Conservation (phyloP, 345 rosid species). For the Moringa oleifera region DNA sequence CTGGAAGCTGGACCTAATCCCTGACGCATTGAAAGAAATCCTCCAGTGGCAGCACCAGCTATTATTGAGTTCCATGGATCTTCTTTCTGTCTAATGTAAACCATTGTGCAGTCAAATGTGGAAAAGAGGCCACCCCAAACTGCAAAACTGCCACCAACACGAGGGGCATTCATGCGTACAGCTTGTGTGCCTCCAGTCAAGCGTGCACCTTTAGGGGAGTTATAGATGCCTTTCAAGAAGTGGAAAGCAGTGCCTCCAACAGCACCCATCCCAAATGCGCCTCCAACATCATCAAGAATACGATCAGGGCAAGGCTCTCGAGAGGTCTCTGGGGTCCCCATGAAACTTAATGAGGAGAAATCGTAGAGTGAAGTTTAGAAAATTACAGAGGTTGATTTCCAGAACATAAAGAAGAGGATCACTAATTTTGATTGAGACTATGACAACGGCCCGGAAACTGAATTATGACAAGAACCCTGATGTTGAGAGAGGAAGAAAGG, state of each 20-base stretch:
- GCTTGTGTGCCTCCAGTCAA: conserved; percentile 63
- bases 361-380: background rate
- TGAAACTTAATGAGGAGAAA: conserved; percentile 7
- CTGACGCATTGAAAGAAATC: conserved; percentile 57
- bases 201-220: conserved; percentile 55
- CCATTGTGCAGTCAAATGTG: conserved; percentile 52
- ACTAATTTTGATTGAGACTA: too few species aligned
- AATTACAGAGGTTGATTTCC: background rate
- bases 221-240: conserved; percentile 49
- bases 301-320: conserved; percentile 48
- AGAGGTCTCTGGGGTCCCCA: conserved; percentile 59
- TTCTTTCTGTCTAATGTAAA: conserved; percentile 60
- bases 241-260: conserved; percentile 67
- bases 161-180: conserved; percentile 70
- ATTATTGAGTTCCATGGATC: conserved; percentile 74
- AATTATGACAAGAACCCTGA: too few species aligned
- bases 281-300: conserved; percentile 47
- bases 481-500: too few species aligned
- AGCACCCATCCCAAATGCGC: conserved; percentile 64
- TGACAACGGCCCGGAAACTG: too few species aligned
- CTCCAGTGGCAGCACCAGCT: conserved; percentile 76
- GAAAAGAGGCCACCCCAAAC: conserved; percentile 64
- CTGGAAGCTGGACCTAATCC: conserved; percentile 51
- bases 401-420: too few species aligned
- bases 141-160: conserved; percentile 69